Percentiles rank a stretch among this genome's conserved stretches.
Conservation (phyloP, 441 rosid genomes). For the Eugenia klotzschiana region DNA sequence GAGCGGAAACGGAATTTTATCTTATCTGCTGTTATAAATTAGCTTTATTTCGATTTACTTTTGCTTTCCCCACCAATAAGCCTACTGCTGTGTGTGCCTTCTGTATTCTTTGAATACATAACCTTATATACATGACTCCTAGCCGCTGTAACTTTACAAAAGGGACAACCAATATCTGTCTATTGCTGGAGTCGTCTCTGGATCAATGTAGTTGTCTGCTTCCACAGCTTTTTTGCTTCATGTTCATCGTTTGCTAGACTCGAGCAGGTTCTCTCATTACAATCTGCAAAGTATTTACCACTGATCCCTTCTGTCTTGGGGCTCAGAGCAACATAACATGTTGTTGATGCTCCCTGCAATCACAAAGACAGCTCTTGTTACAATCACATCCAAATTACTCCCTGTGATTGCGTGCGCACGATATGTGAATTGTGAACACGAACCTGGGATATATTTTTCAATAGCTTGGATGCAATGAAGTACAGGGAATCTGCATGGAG, state of each 20-base stretch:
- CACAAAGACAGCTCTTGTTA: neutral
- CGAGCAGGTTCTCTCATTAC: slow-evolving; percentile 58
- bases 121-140: slow-evolving; percentile 1
- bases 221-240: slow-evolving; percentile 51
- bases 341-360: slow-evolving; percentile 80
- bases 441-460: slow-evolving; percentile 69
- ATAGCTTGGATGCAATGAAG: slow-evolving; percentile 76
- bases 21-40: neutral
- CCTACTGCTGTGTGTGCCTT: neutral
- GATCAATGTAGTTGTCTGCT: slow-evolving; percentile 36
- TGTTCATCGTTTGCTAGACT: slow-evolving; percentile 54
- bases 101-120: neutral
- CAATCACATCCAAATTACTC: neutral
- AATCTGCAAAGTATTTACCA: slow-evolving; percentile 82
- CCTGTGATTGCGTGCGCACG: neutral
- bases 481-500: slow-evolving; percentile 63
- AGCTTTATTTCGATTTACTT: neutral
- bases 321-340: slow-evolving; percentile 73
- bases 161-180: neutral
- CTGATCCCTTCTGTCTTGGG: slow-evolving; percentile 34
- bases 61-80: neutral
- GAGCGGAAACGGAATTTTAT: neutral
- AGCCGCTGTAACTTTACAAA: neutral
- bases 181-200: slow-evolving; percentile 27
- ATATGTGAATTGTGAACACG: neutral